Evolutionary conservation across 129 eudicot species (phyloP).

Genomic region (Oenanthe sinensis): DNA sequence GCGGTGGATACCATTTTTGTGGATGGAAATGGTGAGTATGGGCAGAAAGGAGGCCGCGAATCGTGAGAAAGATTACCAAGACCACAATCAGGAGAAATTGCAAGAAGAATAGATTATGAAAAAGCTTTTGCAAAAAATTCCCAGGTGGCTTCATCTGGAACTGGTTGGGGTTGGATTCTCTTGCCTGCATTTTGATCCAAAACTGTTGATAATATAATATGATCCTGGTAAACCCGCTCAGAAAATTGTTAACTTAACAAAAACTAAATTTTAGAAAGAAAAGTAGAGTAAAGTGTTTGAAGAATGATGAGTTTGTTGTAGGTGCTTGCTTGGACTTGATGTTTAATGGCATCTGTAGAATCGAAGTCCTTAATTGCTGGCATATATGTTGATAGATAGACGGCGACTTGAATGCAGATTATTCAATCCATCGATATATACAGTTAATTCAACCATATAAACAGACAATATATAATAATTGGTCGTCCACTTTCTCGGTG

Average conservation of each 20-base stretch:
- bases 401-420: background rate
- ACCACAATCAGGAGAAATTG: conserved; percentile 14
- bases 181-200: conserved; percentile 6
- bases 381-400: background rate
- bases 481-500: background rate
- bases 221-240: too few species aligned
- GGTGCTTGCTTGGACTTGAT: background rate
- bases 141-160: conserved; percentile 2
- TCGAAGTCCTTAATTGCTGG: background rate
- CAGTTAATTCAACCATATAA: background rate
- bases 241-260: too few species aligned
- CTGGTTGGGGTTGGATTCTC: conserved; percentile 8
- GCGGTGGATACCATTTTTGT: conserved; percentile 15
- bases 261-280: too few species aligned
- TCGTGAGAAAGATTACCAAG: conserved; percentile 18
- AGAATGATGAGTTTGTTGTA: background rate
- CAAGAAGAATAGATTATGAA: conserved; percentile 17
- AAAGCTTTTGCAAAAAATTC: conserved; percentile 13
- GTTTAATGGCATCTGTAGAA: background rate
- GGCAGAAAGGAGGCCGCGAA: conserved; percentile 18
- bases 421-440: background rate
- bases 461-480: background rate
- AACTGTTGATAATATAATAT: too few species aligned
- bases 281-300: background rate
- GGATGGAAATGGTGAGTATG: conserved; percentile 18